phyloP scores from a whole-genome alignment of 106 monocot genomes.

The Allium cepa region DNA sequence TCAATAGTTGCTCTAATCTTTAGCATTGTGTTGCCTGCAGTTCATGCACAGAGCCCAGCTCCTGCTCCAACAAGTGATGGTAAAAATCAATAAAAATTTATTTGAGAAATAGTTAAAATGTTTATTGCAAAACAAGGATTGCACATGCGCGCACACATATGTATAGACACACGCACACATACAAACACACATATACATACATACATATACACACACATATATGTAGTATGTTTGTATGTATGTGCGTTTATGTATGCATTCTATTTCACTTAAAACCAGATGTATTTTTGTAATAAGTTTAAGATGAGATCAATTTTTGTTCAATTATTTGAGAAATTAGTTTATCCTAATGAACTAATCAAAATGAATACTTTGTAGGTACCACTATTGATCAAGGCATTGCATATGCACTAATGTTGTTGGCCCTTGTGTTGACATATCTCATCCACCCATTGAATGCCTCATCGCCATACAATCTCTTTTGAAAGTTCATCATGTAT shows the following conservation, averaged over 20 bases:
- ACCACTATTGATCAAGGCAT: conserved; percentile 14
- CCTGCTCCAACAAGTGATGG: background rate
- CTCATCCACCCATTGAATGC: conserved; percentile 8
- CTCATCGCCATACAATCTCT: background rate
- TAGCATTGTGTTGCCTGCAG: background rate
- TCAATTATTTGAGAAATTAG: background rate
- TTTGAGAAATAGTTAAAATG: background rate
- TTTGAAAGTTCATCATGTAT: no score
- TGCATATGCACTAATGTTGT: conserved; percentile 15
- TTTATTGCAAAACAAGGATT: background rate
- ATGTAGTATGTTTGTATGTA: no score
- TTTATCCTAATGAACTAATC: no score
- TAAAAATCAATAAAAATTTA: background rate
- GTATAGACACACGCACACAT: no score
- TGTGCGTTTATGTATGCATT: no score
- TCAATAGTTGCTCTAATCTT: background rate
- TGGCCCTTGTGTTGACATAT: conserved; percentile 13
- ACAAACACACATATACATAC: no score
- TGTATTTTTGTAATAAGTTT: background rate
- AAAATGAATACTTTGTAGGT: background rate
- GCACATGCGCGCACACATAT: no score
- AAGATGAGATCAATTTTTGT: background rate
- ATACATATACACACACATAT: no score
- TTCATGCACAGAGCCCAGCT: background rate
- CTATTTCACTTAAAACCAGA: no score